Conservation (phyloP, 2,329 filamentous ascomycete species). For the Berkeleyomyces rouxiae region DNA sequence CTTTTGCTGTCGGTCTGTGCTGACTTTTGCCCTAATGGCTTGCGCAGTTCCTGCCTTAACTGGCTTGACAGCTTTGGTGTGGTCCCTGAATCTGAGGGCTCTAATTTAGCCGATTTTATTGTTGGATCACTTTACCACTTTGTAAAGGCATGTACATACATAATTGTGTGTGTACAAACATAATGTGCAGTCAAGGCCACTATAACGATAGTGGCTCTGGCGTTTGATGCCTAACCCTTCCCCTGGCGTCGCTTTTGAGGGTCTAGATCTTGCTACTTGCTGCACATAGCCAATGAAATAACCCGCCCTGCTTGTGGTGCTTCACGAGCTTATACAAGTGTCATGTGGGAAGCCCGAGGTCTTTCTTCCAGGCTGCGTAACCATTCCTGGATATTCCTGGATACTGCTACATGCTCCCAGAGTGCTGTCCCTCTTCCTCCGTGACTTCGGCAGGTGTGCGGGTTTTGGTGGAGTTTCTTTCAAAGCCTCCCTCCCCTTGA, state of each 20-base stretch:
- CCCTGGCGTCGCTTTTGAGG: background rate
- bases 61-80: background rate
- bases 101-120: background rate
- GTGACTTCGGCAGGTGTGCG: background rate
- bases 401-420: background rate
- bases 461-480: background rate
- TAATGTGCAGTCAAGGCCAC: too few species aligned
- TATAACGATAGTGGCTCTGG: background rate
- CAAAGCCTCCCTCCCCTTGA: background rate
- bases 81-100: background rate
- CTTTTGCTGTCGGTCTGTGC: background rate
- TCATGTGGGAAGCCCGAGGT: background rate
- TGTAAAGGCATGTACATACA: too few species aligned
- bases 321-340: background rate
- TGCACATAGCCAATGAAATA: background rate
- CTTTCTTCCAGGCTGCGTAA: background rate
- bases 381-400: background rate
- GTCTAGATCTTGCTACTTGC: background rate
- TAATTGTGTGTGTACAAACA: too few species aligned
- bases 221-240: background rate
- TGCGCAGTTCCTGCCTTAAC: background rate
- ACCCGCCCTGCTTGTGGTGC: background rate
- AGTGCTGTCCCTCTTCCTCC: background rate
- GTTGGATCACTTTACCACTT: background rate
- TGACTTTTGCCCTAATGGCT: background rate